Conservation (phyloP, 2,329 filamentous ascomycete genomes). For the Thelonectria blattea region DNA sequence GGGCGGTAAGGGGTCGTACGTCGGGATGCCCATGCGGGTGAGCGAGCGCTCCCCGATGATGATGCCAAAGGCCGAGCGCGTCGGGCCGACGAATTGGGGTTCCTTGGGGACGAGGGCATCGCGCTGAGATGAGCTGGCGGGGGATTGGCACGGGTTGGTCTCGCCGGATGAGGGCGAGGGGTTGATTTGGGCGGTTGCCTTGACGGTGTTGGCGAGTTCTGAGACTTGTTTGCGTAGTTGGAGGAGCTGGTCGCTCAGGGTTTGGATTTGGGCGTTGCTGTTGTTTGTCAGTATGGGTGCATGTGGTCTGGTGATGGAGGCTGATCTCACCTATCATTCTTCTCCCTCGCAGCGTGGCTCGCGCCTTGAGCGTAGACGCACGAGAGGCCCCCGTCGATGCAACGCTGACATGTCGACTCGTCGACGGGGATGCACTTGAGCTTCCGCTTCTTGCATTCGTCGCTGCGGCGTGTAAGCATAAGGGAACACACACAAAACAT, state of each 20-base stretch:
- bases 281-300: constrained; percentile 9
- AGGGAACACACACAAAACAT: neutral
- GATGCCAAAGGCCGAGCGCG: constrained; percentile 44
- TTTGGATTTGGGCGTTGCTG: constrained; percentile 23
- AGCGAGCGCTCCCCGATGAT: constrained; percentile 45
- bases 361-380: constrained; percentile 37
- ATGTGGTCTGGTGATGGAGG: neutral
- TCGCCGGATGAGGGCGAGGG: constrained; percentile 21
- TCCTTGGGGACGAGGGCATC: constrained; percentile 36
- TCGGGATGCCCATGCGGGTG: constrained; percentile 44
- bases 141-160: constrained; percentile 22
- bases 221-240: constrained; percentile 41
- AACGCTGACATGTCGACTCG: constrained; percentile 40
- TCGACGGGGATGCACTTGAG: constrained; percentile 46
- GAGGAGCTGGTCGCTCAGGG: constrained; percentile 38
- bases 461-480: constrained; percentile 33
- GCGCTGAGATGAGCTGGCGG: constrained; percentile 23
- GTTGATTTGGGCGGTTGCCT: constrained; percentile 20
- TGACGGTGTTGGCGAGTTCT: constrained; percentile 36
- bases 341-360: constrained; percentile 29
- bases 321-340: constrained; percentile 30
- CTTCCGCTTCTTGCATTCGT: constrained; percentile 50
- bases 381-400: constrained; percentile 34
- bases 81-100: constrained; percentile 47
- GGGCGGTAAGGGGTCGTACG: constrained; percentile 33